Evolutionary conservation across 2,329 filamentous ascomycete species (phyloP), one percentile per base, ranked within the genome.

Genomic region (Trematosphaeria pertusa): DNA sequence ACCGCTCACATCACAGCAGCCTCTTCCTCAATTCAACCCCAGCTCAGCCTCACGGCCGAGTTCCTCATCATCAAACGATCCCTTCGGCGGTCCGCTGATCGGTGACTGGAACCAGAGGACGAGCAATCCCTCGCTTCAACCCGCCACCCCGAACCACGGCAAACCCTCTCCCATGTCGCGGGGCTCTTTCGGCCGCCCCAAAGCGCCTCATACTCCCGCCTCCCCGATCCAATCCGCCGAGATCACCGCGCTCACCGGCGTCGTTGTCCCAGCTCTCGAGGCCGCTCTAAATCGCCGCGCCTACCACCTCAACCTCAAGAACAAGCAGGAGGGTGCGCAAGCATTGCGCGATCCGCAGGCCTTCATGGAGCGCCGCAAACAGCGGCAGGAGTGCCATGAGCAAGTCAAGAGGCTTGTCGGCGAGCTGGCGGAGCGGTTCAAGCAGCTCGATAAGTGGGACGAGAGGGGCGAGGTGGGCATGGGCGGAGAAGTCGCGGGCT

Each of bases 221-320:
- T 78, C 82, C 1, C 81, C 84, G 0, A 65, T 79, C 2, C 84
- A 82, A 50, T 73, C 82, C 18, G 82, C 82, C 10, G 88, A 95
- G 47, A 81, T 96, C 17, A 94, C 95, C 42, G 91, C 92, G 2
- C 81, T 97, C 1, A 90, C 88, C 64, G 90, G 93, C 58, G 93
- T 99, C 39, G 90, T 99, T 28, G 86, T 97, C 53, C 94, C 94
- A 0, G 93, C 94, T 2, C 81, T 99, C 2, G 91, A 96, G 72
- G 89, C 94, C 58, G 91, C 94, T 6, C 83, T 97, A 15, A 90
- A 91, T 69, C 83, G 94, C 40, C 87, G 94, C 42, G 76, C 76
- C 19, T 81, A 82, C 58, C 78, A 81, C 43, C 72, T 87, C 42
- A 79, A 81, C 37, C 78, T 82, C 30, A 57, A 56, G 34, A 70